Evolutionary conservation across 148 eudicot genomes (phyloP).

Genomic region (Polygonum aviculare): DNA sequence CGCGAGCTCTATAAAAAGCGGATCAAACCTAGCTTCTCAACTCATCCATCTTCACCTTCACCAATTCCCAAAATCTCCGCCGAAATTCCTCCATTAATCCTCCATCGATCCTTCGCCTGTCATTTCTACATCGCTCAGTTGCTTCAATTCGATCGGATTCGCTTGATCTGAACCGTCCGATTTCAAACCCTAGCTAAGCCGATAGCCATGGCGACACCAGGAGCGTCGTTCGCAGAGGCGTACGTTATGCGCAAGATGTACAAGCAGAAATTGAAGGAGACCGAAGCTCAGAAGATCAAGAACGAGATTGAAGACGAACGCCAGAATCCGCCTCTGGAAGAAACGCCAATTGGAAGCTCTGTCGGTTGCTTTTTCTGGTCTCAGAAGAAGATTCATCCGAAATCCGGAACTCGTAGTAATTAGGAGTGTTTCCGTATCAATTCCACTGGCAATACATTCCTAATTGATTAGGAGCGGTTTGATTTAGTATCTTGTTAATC

Average conservation of each 20-base stretch:
- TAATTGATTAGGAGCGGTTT: background rate
- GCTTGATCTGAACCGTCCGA: background rate
- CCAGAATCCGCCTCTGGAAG: background rate
- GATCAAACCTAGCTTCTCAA: background rate
- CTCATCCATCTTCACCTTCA: background rate
- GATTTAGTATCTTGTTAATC: background rate
- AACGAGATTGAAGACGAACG: background rate
- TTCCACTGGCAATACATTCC: too few species aligned
- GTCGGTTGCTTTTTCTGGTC: conserved; percentile 6
- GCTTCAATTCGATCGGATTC: background rate
- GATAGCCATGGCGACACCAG: background rate
- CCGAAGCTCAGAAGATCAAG: background rate
- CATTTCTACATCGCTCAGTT: background rate
- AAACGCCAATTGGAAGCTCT: background rate
- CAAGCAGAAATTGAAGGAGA: conserved; percentile 5
- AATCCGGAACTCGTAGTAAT: background rate
- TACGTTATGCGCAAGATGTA: conserved; percentile 11
- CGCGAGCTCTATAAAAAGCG: background rate
- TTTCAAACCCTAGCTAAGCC: background rate
- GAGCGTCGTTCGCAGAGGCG: conserved; percentile 8
- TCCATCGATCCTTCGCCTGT: background rate
- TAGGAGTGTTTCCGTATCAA: background rate
- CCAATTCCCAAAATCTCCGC: background rate
- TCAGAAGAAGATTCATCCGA: conserved; percentile 1
- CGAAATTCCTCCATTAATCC: background rate